phyloP scores from a whole-genome alignment of 352 stramenopile species.

The Phytophthora pisi region DNA sequence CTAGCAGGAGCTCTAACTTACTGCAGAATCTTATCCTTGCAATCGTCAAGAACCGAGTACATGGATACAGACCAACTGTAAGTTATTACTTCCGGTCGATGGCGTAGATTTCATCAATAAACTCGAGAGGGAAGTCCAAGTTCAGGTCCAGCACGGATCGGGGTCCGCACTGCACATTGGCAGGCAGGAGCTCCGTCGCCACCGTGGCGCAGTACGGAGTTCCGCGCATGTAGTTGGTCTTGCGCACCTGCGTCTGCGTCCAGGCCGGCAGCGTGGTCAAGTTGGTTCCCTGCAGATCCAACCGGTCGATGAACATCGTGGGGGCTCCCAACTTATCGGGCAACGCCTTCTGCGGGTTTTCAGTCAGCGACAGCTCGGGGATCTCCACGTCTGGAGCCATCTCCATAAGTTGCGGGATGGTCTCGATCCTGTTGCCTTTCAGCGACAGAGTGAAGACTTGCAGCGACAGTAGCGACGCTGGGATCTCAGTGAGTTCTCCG shows the following conservation, averaged over 20 bases:
- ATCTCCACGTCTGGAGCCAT: not conserved
- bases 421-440: conserved; percentile 19
- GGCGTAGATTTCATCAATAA: conserved; percentile 7
- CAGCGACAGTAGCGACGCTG: conserved; percentile 6
- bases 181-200: not conserved
- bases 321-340: not conserved
- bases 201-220: conserved; percentile 18
- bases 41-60: too few relatives aligned
- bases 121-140: conserved; percentile 6
- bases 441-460: conserved; percentile 17
- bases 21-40: too few relatives aligned
- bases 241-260: conserved; percentile 10
- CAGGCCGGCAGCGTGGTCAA: conserved; percentile 5
- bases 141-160: conserved; percentile 7
- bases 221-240: conserved; percentile 11
- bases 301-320: conserved; percentile 7
- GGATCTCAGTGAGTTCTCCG: conserved; percentile 8
- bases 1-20: too few relatives aligned
- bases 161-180: conserved; percentile 3
- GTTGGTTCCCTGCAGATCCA: conserved; percentile 18
- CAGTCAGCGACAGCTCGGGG: conserved; percentile 1
- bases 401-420: conserved; percentile 2
- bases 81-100: too few relatives aligned
- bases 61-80: too few relatives aligned
- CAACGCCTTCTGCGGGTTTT: conserved; percentile 14